Evolutionary conservation across 108 stramenopile genomes (phyloP), one percentile per base, ranked within the genome.

Genomic region (Seminavis robusta): DNA sequence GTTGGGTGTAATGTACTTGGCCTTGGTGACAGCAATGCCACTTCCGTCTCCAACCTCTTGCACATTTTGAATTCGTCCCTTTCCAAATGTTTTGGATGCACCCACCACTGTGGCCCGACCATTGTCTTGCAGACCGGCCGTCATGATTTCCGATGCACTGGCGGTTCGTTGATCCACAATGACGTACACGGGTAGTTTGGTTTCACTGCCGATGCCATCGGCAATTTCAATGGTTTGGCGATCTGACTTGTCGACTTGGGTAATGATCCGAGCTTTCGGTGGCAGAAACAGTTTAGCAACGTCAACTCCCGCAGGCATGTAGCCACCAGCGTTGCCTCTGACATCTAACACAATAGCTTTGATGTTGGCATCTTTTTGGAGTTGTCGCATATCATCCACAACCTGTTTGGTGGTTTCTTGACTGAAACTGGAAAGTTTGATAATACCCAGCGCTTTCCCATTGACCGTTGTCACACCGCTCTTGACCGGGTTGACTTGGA

Each of bases 241-340:
- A 90, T 79, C 0, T 70, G 56, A 1, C 90, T 93, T 92, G 48
- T 86, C 76, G 11, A 90, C 86, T 16, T 93, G 88, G 59, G 61
- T 86, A 10, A 94, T 90, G 16, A 91, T 69, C 0, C 79, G 86
- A 40, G 84, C 71, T 58, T 90, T 79, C 5, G 81, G 47, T 33
- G 83, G 80, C 24, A 98, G 76, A 59, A 98, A 98, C 33, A 96
- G 59, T 3, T 77, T 61, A 37, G 95, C 95, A 11, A 94, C 94
- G 48, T 96, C 97, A 10, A 96, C 81, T n/a, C 95, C 97, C 19
- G 93, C 97, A 4, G 92, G 94, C 4, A 98, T 54, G 16, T 94
- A 56, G 19, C 97, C 97, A 40, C 97, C 97, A 20, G 91, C 93
- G 68, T 98, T 96, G 26, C 95, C 93, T 15, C 95, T 65, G 25